phyloP scores from a whole-genome alignment of 1,284 basidiomycete species.

The Heimioporus retisporus region DNA sequence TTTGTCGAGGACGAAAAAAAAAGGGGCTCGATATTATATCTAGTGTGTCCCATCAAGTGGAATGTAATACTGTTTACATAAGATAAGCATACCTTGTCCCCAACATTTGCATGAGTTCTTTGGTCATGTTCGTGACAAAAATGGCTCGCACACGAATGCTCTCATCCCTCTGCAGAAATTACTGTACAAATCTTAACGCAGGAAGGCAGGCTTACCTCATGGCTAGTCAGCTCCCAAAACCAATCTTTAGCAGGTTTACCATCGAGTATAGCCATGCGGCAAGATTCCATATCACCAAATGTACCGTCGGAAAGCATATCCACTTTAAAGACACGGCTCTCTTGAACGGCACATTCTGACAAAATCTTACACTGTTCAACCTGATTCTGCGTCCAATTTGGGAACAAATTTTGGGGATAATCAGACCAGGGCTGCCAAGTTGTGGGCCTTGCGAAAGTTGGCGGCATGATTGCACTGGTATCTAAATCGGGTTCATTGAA shows the following conservation, averaged over 20 bases:
- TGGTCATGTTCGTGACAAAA: slow-evolving; percentile 60
- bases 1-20: slow-evolving; percentile 67
- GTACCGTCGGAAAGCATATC: slow-evolving; percentile 51
- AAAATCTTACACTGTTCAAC: slow-evolving; percentile 55
- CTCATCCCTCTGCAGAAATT: slow-evolving; percentile 41
- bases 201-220: slow-evolving; percentile 23
- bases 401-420: slow-evolving; percentile 63
- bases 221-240: slow-evolving; percentile 51
- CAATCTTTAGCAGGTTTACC: slow-evolving; percentile 30
- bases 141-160: slow-evolving; percentile 55
- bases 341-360: slow-evolving; percentile 29
- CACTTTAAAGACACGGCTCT: slow-evolving; percentile 50
- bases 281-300: no score
- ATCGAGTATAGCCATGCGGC: not conserved
- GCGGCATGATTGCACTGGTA: slow-evolving; percentile 15
- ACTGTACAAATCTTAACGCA: not conserved
- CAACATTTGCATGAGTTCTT: slow-evolving; percentile 61
- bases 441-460: not conserved
- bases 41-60: slow-evolving; percentile 16
- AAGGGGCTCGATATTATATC: slow-evolving; percentile 59
- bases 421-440: slow-evolving; percentile 44
- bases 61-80: not conserved
- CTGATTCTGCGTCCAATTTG: slow-evolving; percentile 63
- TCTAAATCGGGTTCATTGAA: slow-evolving; percentile 47
- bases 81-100: slow-evolving; percentile 52